Base-by-base conservation (phyloP, 2,329 filamentous ascomycete species). In the Pseudogymnoascus sp. region DNA sequence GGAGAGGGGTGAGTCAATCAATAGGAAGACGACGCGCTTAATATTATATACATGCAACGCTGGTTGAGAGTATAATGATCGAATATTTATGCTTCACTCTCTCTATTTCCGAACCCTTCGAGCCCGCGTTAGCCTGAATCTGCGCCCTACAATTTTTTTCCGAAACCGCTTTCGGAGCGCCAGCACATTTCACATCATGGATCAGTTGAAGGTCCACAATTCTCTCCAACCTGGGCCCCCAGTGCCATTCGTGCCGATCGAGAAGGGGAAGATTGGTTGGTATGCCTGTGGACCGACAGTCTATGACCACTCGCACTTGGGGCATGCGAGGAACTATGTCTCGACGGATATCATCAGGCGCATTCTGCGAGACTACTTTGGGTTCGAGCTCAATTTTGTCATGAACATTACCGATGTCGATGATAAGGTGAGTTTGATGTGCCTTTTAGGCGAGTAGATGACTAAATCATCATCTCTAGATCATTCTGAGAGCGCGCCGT, bases 381-480 rank as follows among this genome's bases (percentile, higher is more conserved):
- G 79, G 37, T 89, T 82, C 69, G 75, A 85, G 45, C 76, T 89
- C 41, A 77, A 80, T 38, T 89, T 89, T 71, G 82, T 88, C 52
- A 87, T 88, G 80, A 89, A 89, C 69, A 86, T 88, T 61, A 89
- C 86, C 12, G 86, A 86, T 69, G 77, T 86, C 9, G 83, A 86
- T 63, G 80, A 83, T 67, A 83, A 83, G 74, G 77, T 79, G 56
- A 7, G 63, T 33, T 38, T 35, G 1, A 57, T 23, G 34, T 39
- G 34, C 18, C 38, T 13, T 34, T 59, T 65, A 61, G 63, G 59
- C n/a, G 33, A 10, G 18, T 35, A 19, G 21, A 18, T 2, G 12
- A 28, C 41, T 52, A 30, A 30, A 23, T 18, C 8, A 8, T 8
- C 8, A 10, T 37, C 15, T 58, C 45, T 63, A 84, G 78, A 89